Evolutionary conservation across 306 rosid genomes (phyloP).

Genomic region (Vigna hirtella): DNA sequence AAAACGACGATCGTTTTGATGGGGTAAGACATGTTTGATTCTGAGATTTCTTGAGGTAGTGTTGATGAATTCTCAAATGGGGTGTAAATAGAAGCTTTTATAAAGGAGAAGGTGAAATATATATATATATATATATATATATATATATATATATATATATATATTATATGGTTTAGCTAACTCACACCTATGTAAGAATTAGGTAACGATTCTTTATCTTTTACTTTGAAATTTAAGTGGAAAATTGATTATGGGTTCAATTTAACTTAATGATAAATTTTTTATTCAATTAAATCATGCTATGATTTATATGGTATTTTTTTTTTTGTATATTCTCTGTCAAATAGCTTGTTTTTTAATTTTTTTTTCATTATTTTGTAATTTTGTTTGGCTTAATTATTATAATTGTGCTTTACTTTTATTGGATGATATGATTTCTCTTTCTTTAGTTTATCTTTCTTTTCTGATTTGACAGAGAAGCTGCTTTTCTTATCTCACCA

Average conservation of each 20-base stretch:
- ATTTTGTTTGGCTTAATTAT: not conserved
- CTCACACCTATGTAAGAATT: not conserved
- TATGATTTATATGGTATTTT: too few relatives aligned
- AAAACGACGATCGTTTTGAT: conserved; percentile 85
- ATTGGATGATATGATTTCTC: not conserved
- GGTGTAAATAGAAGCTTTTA: too few relatives aligned
- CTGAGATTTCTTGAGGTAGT: not conserved
- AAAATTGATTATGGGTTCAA: not conserved
- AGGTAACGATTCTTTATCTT: not conserved
- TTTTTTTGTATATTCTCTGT: too few relatives aligned
- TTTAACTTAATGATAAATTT: not conserved
- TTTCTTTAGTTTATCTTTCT: not conserved
- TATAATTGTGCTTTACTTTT: not conserved
- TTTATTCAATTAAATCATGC: too few relatives aligned
- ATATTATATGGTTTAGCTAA: not conserved
- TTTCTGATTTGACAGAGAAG: not conserved
- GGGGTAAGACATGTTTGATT: conserved; percentile 48
- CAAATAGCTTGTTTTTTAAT: not conserved
- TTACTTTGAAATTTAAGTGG: not conserved
- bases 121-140: too few relatives aligned
- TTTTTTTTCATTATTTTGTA: not conserved
- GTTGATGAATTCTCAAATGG: too few relatives aligned
- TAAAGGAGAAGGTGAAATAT: too few relatives aligned
- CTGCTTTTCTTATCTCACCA: not conserved
- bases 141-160: too few relatives aligned